Conservation (phyloP, 805 yeast genomes). For the Saccharomycopsis babjevae region DNA sequence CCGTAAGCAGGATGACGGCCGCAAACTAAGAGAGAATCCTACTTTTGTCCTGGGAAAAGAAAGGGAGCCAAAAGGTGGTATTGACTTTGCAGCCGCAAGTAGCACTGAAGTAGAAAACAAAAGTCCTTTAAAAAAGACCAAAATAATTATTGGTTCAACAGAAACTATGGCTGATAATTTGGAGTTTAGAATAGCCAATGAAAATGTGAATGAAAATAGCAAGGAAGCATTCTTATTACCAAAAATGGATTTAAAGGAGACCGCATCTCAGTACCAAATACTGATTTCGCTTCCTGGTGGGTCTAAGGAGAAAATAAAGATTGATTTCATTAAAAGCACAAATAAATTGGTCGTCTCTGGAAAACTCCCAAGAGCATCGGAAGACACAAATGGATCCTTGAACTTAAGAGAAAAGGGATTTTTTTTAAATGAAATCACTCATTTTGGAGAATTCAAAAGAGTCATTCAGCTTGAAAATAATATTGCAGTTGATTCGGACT, state of each 20-base stretch:
- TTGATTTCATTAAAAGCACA: slow-evolving; percentile 37
- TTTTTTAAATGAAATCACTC: not conserved
- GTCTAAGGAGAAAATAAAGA: slow-evolving; percentile 31
- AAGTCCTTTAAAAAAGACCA: not conserved
- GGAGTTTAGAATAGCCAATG: not conserved
- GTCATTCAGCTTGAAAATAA: slow-evolving; percentile 31
- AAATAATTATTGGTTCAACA: not conserved
- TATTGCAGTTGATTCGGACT: slow-evolving; percentile 32
- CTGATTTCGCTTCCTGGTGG: slow-evolving; percentile 39
- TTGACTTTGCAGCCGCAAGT: not conserved
- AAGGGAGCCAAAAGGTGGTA: not conserved
- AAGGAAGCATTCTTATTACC: not conserved
- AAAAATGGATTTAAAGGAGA: not conserved
- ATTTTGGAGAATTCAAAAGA: slow-evolving; percentile 33
- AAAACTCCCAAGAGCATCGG: slow-evolving; percentile 27
- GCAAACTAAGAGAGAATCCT: not conserved
- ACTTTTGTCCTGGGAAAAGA: not conserved
- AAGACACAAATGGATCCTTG: slow-evolving; percentile 21
- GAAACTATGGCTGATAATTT: not conserved
- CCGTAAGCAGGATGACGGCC: not conserved
- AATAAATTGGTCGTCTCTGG: slow-evolving; percentile 37
- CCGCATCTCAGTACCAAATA: not conserved
- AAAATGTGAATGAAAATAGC: not conserved
- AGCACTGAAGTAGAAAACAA: not conserved
- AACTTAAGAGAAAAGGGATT: slow-evolving; percentile 25